Evolutionary conservation across 805 yeast species (phyloP).

Genomic region (Hermanozyma aechmeae): DNA sequence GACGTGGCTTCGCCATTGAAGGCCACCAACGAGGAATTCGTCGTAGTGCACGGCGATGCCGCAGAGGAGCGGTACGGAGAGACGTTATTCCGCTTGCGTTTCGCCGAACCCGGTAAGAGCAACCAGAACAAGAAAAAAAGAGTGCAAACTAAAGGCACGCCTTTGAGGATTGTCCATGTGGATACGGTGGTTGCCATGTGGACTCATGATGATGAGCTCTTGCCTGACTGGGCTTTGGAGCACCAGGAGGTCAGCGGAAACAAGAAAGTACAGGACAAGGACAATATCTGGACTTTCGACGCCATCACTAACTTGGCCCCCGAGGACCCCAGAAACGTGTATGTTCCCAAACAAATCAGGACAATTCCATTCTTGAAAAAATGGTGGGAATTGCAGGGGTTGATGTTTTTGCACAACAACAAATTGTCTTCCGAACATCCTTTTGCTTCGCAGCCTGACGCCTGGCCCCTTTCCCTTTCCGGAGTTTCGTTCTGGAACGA

Average conservation of each 20-base stretch:
- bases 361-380: constrained; percentile 68
- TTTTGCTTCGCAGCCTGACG: constrained; percentile 82
- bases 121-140: constrained; percentile 40
- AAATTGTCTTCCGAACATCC: constrained; percentile 84
- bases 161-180: constrained; percentile 66
- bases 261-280: constrained; percentile 61
- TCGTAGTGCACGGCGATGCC: constrained; percentile 55
- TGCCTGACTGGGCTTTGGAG: constrained; percentile 92
- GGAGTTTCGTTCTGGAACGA: constrained; percentile 98
- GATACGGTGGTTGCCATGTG: constrained; percentile 89
- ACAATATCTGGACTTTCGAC: constrained; percentile 72
- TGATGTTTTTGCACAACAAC: constrained; percentile 91
- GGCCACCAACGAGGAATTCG: constrained; percentile 92
- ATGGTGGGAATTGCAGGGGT: constrained; percentile 80
- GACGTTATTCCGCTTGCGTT: constrained; percentile 70
- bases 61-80: constrained; percentile 54
- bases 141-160: constrained; percentile 62
- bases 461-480: constrained; percentile 83
- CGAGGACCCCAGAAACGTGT: constrained; percentile 51
- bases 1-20: constrained; percentile 92
- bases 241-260: constrained; percentile 96
- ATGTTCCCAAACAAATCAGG: constrained; percentile 56
- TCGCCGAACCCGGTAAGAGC: constrained; percentile 21
- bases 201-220: constrained; percentile 74
- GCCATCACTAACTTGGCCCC: constrained; percentile 46